These are phyloP conservation scores for Pseudonectria foliicola DNA, from an alignment of 2,329 filamentous ascomycete species.

Conservation along the genomic window DNA sequence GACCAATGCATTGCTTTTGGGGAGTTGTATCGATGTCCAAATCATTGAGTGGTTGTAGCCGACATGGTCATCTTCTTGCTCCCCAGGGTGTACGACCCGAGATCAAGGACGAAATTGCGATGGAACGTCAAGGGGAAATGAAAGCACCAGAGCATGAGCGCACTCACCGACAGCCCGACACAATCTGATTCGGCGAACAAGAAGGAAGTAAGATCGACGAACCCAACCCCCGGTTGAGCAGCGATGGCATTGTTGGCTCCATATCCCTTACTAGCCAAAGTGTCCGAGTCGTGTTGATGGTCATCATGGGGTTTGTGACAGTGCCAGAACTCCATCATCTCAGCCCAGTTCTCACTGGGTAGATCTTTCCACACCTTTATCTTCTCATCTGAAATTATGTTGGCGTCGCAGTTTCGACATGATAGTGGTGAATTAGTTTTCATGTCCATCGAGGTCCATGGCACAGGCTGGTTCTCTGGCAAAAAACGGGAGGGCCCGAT, in stretches of 20 bases:
- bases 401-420: slow-evolving; percentile 33
- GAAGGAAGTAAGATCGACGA: slow-evolving; percentile 76
- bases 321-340: slow-evolving; percentile 99
- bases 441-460: slow-evolving; percentile 52
- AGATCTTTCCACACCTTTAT: slow-evolving; percentile 76
- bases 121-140: slow-evolving; percentile 5
- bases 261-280: slow-evolving; percentile 63
- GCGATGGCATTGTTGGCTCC: slow-evolving; percentile 70
- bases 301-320: slow-evolving; percentile 82
- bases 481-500: slow-evolving; percentile 19
- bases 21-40: slow-evolving; percentile 63
- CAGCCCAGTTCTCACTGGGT: slow-evolving; percentile 95
- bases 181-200: slow-evolving; percentile 65
- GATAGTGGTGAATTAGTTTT: slow-evolving; percentile 31
- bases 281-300: slow-evolving; percentile 36
- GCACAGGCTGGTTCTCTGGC: slow-evolving; percentile 34
- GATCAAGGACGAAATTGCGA: slow-evolving; percentile 3
- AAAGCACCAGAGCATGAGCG: slow-evolving; percentile 5
- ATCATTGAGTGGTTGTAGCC: slow-evolving; percentile 41
- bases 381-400: slow-evolving; percentile 30
- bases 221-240: slow-evolving; percentile 59
- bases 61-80: slow-evolving; percentile 58
- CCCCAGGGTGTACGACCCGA: slow-evolving; percentile 20
- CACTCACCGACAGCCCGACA: slow-evolving; percentile 30
- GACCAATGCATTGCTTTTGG: slow-evolving; percentile 44